phyloP scores from a whole-genome alignment of 495 filamentous ascomycete genomes.

The Mycothermus thermophilus region DNA sequence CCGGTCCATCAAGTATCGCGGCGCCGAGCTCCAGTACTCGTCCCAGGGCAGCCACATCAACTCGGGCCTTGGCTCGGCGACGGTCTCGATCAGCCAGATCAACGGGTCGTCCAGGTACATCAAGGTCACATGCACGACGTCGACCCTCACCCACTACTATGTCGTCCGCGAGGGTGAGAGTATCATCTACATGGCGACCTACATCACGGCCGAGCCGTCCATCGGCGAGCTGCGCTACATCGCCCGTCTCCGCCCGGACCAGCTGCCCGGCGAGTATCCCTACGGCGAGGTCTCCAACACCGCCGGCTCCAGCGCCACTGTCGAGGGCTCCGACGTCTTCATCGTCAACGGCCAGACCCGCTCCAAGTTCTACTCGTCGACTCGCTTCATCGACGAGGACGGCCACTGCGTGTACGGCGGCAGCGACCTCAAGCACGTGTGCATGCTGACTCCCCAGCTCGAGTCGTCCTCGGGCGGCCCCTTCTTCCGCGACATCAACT shows the following conservation, averaged over 20 bases:
- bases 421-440: slow-evolving; percentile 32
- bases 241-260: slow-evolving; percentile 41
- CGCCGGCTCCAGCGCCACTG: slow-evolving; percentile 29
- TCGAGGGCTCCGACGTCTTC: slow-evolving; percentile 53
- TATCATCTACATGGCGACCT: slow-evolving; percentile 49
- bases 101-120: slow-evolving; percentile 31
- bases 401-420: slow-evolving; percentile 43
- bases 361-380: slow-evolving; percentile 55
- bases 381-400: slow-evolving; percentile 53
- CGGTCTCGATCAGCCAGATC: slow-evolving; percentile 38
- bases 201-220: slow-evolving; percentile 44
- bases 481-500: slow-evolving; percentile 53
- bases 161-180: slow-evolving; percentile 45
- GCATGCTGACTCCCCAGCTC: slow-evolving; percentile 37
- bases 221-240: slow-evolving; percentile 54
- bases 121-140: slow-evolving; percentile 47
- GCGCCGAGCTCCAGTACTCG: slow-evolving; percentile 42
- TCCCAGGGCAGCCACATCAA: slow-evolving; percentile 41
- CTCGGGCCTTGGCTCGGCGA: slow-evolving; percentile 47
- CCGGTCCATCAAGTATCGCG: slow-evolving; percentile 45
- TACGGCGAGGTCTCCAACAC: slow-evolving; percentile 38
- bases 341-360: slow-evolving; percentile 47
- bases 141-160: slow-evolving; percentile 49
- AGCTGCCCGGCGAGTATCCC: slow-evolving; percentile 43
- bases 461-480: slow-evolving; percentile 43